Conservation (phyloP, 2,329 filamentous ascomycete genomes). For the Daldinia sp. region DNA sequence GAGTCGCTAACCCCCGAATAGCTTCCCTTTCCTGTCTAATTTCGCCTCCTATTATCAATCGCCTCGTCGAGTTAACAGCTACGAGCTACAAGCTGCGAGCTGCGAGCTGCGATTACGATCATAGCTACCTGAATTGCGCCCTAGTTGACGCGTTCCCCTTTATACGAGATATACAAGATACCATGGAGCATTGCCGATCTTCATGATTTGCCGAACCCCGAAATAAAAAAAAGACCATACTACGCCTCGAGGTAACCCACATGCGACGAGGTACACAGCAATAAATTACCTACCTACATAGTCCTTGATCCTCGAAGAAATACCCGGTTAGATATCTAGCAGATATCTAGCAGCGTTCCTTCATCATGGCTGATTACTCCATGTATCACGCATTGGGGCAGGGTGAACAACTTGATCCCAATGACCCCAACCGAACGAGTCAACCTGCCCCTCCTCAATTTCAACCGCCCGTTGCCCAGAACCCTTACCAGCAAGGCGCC, state of each 20-base stretch:
- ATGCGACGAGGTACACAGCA: neutral
- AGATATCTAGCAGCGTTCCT: neutral
- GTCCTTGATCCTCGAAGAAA: neutral
- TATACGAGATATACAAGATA: constrained; percentile 16
- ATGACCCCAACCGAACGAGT: constrained; percentile 60
- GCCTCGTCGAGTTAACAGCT: neutral
- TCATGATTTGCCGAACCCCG: constrained; percentile 29
- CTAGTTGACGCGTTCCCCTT: neutral
- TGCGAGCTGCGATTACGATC: neutral
- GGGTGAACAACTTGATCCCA: constrained; percentile 62
- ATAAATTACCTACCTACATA: neutral
- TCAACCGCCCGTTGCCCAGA: constrained; percentile 61
- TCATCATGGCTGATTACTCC: constrained; percentile 62
- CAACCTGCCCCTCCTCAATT: constrained; percentile 65
- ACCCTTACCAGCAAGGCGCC: constrained; percentile 60
- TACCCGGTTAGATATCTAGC: neutral
- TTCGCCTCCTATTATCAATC: neutral
- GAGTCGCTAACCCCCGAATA: constrained; percentile 1
- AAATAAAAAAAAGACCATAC: constrained; percentile 14
- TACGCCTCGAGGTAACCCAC: neutral
- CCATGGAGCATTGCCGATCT: constrained; percentile 29
- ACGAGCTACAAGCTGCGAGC: no score
- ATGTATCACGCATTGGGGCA: constrained; percentile 66
- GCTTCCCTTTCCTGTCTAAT: neutral
- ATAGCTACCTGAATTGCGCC: no score